These are phyloP conservation scores for Aspergillus terreus DNA, from an alignment of 2,329 filamentous ascomycete species.

Conservation along the genomic window DNA sequence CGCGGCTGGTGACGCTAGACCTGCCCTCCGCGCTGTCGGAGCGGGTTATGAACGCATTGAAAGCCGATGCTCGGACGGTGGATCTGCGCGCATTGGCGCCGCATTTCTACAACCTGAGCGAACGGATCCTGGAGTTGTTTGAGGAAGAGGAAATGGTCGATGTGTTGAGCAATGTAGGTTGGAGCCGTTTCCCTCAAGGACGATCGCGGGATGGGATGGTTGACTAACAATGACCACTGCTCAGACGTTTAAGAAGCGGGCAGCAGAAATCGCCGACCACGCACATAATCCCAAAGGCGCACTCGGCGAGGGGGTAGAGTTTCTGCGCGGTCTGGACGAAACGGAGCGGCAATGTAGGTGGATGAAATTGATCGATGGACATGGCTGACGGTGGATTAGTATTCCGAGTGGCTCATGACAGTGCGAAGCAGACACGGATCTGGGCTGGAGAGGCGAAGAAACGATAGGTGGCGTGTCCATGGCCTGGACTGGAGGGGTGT, in stretches of 20 bases:
- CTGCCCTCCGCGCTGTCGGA: conserved; percentile 73
- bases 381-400: conserved; percentile 40
- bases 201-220: neutral
- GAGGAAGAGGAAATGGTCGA: conserved; percentile 80
- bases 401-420: conserved; percentile 71
- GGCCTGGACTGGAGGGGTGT: no score
- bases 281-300: conserved; percentile 79
- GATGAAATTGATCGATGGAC: neutral
- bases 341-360: conserved; percentile 66
- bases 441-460: conserved; percentile 65
- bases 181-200: no score
- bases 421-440: conserved; percentile 64
- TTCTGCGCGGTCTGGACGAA: conserved; percentile 83
- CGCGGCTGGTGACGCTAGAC: conserved; percentile 72
- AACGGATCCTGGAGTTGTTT: conserved; percentile 83
- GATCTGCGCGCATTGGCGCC: conserved; percentile 77
- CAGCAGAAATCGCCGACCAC: conserved; percentile 80
- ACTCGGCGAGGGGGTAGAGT: conserved; percentile 67
- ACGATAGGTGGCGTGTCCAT: conserved; percentile 19
- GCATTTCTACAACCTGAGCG: conserved; percentile 83
- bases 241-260: conserved; percentile 74
- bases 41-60: conserved; percentile 81
- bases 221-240: neutral
- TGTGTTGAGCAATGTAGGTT: conserved; percentile 55
- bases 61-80: conserved; percentile 82